Evolutionary conservation across 2,329 filamentous ascomycete species (phyloP).

Genomic region (Calonectria montana): DNA sequence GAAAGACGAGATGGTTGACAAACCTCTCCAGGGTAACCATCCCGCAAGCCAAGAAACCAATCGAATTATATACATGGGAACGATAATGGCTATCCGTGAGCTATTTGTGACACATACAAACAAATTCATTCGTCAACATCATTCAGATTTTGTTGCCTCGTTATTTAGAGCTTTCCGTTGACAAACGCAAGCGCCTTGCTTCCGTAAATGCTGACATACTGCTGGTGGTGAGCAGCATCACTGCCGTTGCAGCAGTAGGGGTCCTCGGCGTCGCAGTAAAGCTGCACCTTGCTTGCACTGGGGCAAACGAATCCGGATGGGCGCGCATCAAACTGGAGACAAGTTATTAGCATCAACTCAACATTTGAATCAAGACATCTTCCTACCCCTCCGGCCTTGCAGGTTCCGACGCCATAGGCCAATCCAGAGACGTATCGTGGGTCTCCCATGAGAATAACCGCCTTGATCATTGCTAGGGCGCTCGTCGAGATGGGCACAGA

Average conservation of each 20-base stretch:
- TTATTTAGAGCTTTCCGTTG: conserved; percentile 52
- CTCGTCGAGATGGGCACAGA: conserved; percentile 56
- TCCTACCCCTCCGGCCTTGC: conserved; percentile 66
- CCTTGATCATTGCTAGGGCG: conserved; percentile 68
- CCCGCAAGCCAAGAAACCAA: background rate
- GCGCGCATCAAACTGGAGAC: conserved; percentile 68
- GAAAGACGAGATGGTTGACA: too few species aligned
- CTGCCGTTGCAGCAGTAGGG: conserved; percentile 76
- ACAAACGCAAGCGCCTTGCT: conserved; percentile 69
- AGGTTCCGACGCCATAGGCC: conserved; percentile 71
- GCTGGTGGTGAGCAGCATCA: conserved; percentile 69
- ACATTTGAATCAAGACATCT: accelerated
- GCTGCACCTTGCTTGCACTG: conserved; percentile 64
- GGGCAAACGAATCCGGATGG: conserved; percentile 68
- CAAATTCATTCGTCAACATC: background rate
- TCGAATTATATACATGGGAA: background rate
- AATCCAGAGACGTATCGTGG: conserved; percentile 67
- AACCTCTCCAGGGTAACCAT: too few species aligned
- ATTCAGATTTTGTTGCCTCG: background rate
- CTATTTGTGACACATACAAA: background rate
- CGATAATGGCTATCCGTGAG: background rate
- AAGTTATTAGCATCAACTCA: background rate
- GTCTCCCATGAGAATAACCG: conserved; percentile 73
- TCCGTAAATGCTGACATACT: conserved; percentile 73
- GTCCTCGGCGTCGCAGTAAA: conserved; percentile 73